Conservation (phyloP, 345 rosid species). For the Aegle marmelos region DNA sequence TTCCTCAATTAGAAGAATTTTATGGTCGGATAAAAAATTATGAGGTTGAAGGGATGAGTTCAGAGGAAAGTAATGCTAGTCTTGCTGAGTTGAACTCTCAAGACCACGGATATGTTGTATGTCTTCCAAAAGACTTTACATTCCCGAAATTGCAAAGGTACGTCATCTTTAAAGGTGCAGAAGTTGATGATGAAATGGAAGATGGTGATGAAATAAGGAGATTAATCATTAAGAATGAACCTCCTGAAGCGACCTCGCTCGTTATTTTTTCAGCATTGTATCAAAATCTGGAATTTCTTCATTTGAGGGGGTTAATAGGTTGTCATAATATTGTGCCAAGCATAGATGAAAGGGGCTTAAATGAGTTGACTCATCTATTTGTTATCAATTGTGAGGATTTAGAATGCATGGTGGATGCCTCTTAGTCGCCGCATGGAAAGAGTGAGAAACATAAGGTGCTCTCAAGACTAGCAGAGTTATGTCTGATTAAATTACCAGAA, state of each 20-base stretch:
- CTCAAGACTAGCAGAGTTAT: background rate
- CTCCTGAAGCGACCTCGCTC: background rate
- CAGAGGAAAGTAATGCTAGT: too few species aligned
- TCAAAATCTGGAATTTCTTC: background rate
- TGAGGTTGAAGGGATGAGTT: too few species aligned
- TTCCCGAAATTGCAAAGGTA: background rate
- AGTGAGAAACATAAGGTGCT: background rate
- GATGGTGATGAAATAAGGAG: fast-evolving
- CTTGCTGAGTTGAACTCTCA: too few species aligned
- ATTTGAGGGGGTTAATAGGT: fast-evolving
- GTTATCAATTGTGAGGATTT: background rate
- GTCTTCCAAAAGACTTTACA: too few species aligned
- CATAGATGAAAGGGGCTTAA: background rate
- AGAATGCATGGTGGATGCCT: constrained; percentile 1
- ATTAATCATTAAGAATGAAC: fast-evolving
- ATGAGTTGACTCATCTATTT: background rate
- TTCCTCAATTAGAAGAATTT: background rate
- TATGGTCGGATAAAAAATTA: too few species aligned
- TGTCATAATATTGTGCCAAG: background rate
- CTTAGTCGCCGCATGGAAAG: background rate
- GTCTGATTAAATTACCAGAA: fast-evolving
- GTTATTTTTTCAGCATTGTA: background rate
- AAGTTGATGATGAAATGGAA: fast-evolving
- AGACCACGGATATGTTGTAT: background rate
- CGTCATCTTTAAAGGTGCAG: fast-evolving